These are phyloP conservation scores for Eucalyptus fibrosa DNA, from an alignment of 345 rosid species.

Conservation along the genomic window DNA sequence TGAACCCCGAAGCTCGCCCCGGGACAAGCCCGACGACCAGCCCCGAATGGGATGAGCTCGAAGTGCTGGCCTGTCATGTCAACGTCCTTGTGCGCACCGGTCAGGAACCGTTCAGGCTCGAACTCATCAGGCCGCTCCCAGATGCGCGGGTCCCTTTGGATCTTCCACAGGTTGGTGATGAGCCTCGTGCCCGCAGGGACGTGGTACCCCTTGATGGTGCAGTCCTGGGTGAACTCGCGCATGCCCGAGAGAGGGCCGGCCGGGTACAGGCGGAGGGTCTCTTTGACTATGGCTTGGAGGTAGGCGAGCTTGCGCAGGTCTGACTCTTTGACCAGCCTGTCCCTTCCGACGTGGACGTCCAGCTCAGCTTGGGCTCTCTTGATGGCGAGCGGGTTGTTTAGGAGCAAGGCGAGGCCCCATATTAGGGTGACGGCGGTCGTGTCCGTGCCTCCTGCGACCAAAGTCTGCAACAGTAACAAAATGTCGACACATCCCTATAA, in stretches of 20 bases:
- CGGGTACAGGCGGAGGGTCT: neutral
- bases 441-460: conserved; percentile 9
- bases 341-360: conserved; percentile 11
- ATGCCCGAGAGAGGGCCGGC: neutral
- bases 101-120: conserved; percentile 10
- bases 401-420: conserved; percentile 13
- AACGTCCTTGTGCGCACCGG: neutral
- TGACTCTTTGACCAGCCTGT: conserved; percentile 1
- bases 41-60: conserved; percentile 7
- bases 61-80: conserved; percentile 7
- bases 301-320: conserved; percentile 4
- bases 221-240: conserved; percentile 3
- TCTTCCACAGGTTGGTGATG: conserved; percentile 2
- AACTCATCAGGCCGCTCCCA: conserved; percentile 9
- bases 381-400: conserved; percentile 5
- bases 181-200: neutral
- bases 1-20: conserved; percentile 4
- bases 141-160: conserved; percentile 2
- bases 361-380: conserved; percentile 15
- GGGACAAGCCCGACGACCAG: conserved; percentile 10
- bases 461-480: neutral
- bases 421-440: conserved; percentile 3
- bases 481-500: neutral
- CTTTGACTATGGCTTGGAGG: neutral
- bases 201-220: conserved; percentile 2